phyloP scores from a whole-genome alignment of 805 yeast genomes.

The Vanderwaltozyma yarrowii region DNA sequence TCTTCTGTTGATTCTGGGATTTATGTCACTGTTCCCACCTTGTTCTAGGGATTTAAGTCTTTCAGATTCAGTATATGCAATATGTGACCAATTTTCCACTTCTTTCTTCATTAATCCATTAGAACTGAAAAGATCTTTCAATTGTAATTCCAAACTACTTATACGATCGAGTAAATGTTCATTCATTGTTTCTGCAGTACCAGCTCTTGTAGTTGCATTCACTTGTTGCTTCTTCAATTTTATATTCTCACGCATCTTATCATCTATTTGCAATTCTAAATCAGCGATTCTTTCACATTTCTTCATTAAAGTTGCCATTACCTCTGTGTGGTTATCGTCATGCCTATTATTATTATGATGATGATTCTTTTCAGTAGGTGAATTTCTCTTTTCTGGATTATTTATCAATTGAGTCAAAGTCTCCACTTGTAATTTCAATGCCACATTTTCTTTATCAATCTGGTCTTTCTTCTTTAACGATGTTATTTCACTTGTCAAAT shows the following conservation, averaged over 20 bases:
- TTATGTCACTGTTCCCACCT: background rate
- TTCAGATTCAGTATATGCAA: conserved; percentile 5
- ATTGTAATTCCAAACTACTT: conserved; percentile 12
- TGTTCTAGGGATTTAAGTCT: background rate
- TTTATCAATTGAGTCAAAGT: conserved; percentile 7
- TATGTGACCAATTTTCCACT: conserved; percentile 8
- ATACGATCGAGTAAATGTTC: conserved; percentile 15
- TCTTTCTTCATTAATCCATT: conserved; percentile 12
- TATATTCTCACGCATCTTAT: conserved; percentile 7
- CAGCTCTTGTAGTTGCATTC: conserved; percentile 6
- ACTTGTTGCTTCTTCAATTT: conserved; percentile 7
- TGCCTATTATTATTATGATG: background rate
- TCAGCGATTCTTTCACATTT: conserved; percentile 18
- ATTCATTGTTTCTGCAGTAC: conserved; percentile 16
- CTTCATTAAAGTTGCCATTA: conserved; percentile 13
- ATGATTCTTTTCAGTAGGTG: background rate
- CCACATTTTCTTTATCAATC: conserved; percentile 5
- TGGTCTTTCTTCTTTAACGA: background rate
- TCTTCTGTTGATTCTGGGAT: background rate
- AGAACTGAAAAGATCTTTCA: conserved; percentile 8
- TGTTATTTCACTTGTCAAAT: background rate
- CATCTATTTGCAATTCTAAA: conserved; percentile 14
- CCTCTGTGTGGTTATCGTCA: conserved; percentile 4
- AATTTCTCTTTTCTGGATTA: background rate
- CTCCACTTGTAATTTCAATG: conserved; percentile 7